These are phyloP conservation scores for Ophioceras dolichostomum DNA, from an alignment of 2,329 filamentous ascomycete species.

Conservation along the genomic window DNA sequence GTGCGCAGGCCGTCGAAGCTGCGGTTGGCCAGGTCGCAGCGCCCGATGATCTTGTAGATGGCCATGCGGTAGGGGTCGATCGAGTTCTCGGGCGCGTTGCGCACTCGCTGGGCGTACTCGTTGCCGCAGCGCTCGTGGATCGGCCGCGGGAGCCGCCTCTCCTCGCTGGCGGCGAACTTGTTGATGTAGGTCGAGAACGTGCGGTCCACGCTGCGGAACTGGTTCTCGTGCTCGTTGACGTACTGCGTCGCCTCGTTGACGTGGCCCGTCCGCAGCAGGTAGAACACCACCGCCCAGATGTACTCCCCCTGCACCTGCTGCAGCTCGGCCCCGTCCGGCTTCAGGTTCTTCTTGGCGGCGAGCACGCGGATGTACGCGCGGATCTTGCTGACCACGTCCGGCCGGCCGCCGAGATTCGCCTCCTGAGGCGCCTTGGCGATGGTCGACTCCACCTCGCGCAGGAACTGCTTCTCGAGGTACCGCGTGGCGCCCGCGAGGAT, in stretches of 20 bases:
- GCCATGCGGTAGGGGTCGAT: constrained; percentile 94
- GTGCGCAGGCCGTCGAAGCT: constrained; percentile 50
- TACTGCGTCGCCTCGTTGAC: constrained; percentile 77
- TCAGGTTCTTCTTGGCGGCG: constrained; percentile 69
- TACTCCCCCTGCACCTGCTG: constrained; percentile 73
- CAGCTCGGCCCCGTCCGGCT: constrained; percentile 66
- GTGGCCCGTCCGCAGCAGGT: constrained; percentile 74
- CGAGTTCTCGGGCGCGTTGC: constrained; percentile 74
- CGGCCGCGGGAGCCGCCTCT: constrained; percentile 65
- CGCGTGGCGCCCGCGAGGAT: constrained; percentile 69
- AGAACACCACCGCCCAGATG: constrained; percentile 91
- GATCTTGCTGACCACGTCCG: constrained; percentile 80
- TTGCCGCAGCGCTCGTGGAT: constrained; percentile 79
- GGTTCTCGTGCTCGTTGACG: constrained; percentile 63
- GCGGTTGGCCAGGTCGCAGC: constrained; percentile 54
- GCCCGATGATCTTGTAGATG: constrained; percentile 95
- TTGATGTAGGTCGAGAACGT: constrained; percentile 83
- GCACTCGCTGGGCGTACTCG: constrained; percentile 75
- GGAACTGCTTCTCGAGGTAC: constrained; percentile 74
- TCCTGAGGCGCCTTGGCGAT: constrained; percentile 79
- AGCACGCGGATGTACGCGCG: constrained; percentile 83
- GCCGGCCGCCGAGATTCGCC: constrained; percentile 79
- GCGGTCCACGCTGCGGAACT: constrained; percentile 83
- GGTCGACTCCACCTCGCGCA: constrained; percentile 61
- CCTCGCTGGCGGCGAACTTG: constrained; percentile 65